Percentiles rank a stretch among this genome's conserved stretches.
Evolutionary conservation across 352 stramenopile species (phyloP).

Genomic region (Pythium monospermum): DNA sequence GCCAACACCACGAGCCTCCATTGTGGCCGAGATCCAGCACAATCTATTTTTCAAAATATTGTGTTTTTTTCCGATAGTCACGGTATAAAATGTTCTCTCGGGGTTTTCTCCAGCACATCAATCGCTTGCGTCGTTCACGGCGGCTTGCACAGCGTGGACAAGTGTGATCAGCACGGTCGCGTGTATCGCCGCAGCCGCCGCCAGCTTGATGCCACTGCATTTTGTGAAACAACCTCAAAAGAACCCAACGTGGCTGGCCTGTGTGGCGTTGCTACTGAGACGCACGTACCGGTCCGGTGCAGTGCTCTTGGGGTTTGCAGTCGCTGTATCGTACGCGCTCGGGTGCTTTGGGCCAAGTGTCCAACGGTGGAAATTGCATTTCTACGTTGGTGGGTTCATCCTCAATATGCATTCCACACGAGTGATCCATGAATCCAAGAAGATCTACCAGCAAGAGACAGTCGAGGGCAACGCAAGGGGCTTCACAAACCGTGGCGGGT

Average conservation of each 20-base stretch:
- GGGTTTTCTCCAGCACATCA: slow-evolving; percentile 7
- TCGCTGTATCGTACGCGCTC: not conserved
- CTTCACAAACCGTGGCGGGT: not conserved
- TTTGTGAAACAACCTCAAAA: no score
- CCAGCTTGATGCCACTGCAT: no score
- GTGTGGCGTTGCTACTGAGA: no score
- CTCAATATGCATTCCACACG: not conserved
- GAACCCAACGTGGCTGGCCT: no score
- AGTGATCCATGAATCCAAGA: not conserved
- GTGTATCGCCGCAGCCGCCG: no score
- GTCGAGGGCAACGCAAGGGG: not conserved
- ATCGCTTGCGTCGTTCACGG: slow-evolving; percentile 22
- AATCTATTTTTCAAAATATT: no score
- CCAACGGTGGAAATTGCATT: not conserved
- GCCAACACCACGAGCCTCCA: no score
- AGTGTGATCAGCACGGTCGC: slow-evolving; percentile 12
- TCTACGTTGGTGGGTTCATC: not conserved
- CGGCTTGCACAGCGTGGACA: slow-evolving; percentile 26
- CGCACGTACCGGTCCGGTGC: no score
- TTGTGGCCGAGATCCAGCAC: no score
- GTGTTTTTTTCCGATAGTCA: no score
- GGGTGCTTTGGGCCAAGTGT: not conserved
- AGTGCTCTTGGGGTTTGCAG: no score
- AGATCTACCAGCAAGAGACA: not conserved
- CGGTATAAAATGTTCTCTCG: no score